Percentiles rank a stretch among this genome's conserved stretches.
phyloP scores from a whole-genome alignment of 2,329 filamentous ascomycete genomes.

The Pseudopithomyces chartarum region DNA sequence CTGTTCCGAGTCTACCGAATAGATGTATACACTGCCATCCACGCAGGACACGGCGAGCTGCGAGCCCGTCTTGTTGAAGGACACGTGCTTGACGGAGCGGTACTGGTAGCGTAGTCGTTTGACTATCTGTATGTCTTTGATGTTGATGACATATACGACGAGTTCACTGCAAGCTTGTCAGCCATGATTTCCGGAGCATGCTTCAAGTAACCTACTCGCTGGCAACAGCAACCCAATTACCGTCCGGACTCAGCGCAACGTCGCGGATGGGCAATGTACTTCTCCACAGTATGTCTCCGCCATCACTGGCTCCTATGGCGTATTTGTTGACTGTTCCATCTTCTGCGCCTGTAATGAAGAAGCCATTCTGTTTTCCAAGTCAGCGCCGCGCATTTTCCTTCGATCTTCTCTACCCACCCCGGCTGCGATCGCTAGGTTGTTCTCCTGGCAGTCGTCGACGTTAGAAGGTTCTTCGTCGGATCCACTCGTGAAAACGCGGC shows the following conservation, averaged over 20 bases:
- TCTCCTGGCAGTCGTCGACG: constrained; percentile 88
- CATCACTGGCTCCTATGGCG: constrained; percentile 58
- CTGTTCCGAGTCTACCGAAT: constrained; percentile 77
- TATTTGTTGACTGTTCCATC: constrained; percentile 97
- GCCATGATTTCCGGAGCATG: not conserved
- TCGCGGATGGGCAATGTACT: constrained; percentile 84
- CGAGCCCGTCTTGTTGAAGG: constrained; percentile 81
- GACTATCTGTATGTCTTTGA: constrained; percentile 75
- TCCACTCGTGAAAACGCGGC: constrained; percentile 89
- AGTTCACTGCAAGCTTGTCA: constrained; percentile 67
- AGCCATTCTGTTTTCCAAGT: constrained; percentile 63
- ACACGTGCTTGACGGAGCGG: constrained; percentile 87
- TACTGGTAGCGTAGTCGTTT: constrained; percentile 81
- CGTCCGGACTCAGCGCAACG: constrained; percentile 79
- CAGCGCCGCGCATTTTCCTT: constrained; percentile 13
- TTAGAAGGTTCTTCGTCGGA: constrained; percentile 91
- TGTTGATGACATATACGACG: constrained; percentile 85
- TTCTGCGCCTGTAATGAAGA: constrained; percentile 88
- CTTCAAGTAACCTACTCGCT: constrained; percentile 69
- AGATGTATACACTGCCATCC: constrained; percentile 88
- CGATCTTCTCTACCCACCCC: constrained; percentile 52
- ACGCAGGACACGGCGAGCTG: constrained; percentile 82
- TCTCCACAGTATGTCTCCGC: constrained; percentile 8
- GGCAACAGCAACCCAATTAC: constrained; percentile 90
- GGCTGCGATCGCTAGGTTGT: constrained; percentile 79